Base-by-base conservation (phyloP, 2,329 filamentous ascomycete genomes). In the Aspergillus tubingensis region DNA sequence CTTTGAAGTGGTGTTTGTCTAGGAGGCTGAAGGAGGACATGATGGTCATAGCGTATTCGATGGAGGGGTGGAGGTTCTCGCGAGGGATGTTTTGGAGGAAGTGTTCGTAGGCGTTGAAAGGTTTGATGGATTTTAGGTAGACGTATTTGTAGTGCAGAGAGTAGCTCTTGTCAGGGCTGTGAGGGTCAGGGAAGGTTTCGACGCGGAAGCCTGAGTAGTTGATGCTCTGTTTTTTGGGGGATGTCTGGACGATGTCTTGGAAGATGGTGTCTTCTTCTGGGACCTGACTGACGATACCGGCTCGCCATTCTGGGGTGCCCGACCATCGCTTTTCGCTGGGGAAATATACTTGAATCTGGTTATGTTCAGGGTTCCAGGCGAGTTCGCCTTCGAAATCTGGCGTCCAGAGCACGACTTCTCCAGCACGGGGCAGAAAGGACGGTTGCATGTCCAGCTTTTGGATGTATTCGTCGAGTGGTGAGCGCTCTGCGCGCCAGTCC, bases 351-450 rank as follows among this genome's bases (percentile, higher is more conserved):
- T 76, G 72, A 50, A 76, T 68, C 15, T 64, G 56, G 3, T 65
- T 59, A 1, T 64, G 70, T 3, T 68, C 62, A 1, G 64, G 54
- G 54, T 81, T 75, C 62, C 69, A 78, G 17, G 71, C 62, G 8
- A 81, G 66, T 25, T 74, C 74, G n/a, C 73, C 73, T 3, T 77
- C 64, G 39, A 76, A 70, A n/a, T 68, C 61, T 2, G 68, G 65
- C 13, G 67, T 68, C 80, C 83, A 87, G 0, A 88, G 74, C 0
- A 88, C 84, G 3, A 87, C 69, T 60, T 88, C 86, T 1, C 85
- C 85, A 0, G 76, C 65, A 2, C 86, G 80, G 2, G 86, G 85
- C 1, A 83, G 66, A 68, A 82, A 87, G 2, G 80, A 76, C 2
- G 81, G 77, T 48, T 82, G 77, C 8, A 79, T 64, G 3, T 71